Conservation (phyloP, 345 rosid species). For the Hirschfeldia incana region DNA sequence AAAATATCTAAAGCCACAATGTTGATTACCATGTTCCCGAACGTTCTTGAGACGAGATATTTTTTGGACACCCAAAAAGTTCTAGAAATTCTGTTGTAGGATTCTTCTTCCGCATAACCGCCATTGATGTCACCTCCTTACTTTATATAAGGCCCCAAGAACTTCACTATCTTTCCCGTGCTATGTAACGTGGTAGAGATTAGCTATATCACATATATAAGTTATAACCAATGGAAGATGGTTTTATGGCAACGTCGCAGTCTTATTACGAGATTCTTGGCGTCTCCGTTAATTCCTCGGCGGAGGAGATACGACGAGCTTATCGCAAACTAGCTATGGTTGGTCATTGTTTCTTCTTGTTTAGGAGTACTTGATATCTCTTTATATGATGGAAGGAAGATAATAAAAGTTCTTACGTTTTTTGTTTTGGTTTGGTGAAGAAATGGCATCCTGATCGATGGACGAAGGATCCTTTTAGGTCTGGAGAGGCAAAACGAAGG, state of each 20-base stretch:
- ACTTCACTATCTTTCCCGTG: neutral
- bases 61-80: slow-evolving; percentile 13
- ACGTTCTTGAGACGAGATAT: slow-evolving; percentile 35
- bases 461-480: slow-evolving; percentile 48
- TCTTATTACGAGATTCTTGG: slow-evolving; percentile 75
- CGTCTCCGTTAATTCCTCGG: slow-evolving; percentile 70
- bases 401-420: neutral
- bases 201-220: neutral
- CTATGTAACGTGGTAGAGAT: neutral
- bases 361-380: neutral
- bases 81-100: slow-evolving; percentile 22
- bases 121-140: slow-evolving; percentile 16
- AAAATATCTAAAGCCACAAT: slow-evolving; percentile 19
- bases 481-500: slow-evolving; percentile 75
- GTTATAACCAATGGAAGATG: slow-evolving; percentile 20
- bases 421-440: slow-evolving; percentile 32
- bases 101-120: slow-evolving; percentile 26
- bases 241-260: slow-evolving; percentile 37
- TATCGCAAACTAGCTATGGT: slow-evolving; percentile 94
- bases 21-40: slow-evolving; percentile 16
- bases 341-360: neutral
- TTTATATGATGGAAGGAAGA: neutral
- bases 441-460: slow-evolving; percentile 96
- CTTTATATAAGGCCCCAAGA: slow-evolving; percentile 21
- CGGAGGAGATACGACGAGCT: slow-evolving; percentile 72